Evolutionary conservation across 2,329 filamentous ascomycete species (phyloP).

Genomic region (Bipolaris cookei): DNA sequence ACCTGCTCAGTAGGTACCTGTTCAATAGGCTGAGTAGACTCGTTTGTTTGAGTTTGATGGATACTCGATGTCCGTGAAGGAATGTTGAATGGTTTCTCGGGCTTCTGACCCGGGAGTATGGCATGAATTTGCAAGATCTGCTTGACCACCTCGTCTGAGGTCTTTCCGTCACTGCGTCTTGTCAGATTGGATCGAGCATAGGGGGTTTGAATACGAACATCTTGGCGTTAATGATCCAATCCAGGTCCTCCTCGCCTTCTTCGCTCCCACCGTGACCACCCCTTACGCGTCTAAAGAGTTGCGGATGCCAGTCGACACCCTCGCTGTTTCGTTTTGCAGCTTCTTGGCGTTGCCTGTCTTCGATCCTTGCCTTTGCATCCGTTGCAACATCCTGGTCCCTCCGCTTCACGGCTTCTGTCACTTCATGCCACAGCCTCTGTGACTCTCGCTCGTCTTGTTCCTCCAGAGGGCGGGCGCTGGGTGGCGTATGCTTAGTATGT

Average conservation of each 20-base stretch:
- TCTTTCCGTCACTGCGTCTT: conserved; percentile 59
- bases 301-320: conserved; percentile 84
- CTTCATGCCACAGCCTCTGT: conserved; percentile 83
- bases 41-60: conserved; percentile 19
- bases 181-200: conserved; percentile 8
- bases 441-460: conserved; percentile 93
- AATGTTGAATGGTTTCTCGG: conserved; percentile 60
- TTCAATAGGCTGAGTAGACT: conserved; percentile 10
- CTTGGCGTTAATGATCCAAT: conserved; percentile 90
- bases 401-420: conserved; percentile 79
- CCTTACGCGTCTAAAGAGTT: conserved; percentile 78
- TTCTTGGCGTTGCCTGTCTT: conserved; percentile 89
- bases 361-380: conserved; percentile 94
- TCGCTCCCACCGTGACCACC: conserved; percentile 73
- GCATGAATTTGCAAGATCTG: conserved; percentile 89
- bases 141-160: conserved; percentile 73
- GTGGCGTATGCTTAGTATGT: conserved; percentile 76
- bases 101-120: conserved; percentile 77
- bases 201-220: conserved; percentile 64
- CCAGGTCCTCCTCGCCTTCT: conserved; percentile 84
- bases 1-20: conserved; percentile 11
- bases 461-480: conserved; percentile 74
- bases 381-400: conserved; percentile 89
- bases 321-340: conserved; percentile 79
- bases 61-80: conserved; percentile 57